Evolutionary conservation across 2,329 filamentous ascomycete genomes (phyloP).

Genomic region (Arthrobotrys conoides): DNA sequence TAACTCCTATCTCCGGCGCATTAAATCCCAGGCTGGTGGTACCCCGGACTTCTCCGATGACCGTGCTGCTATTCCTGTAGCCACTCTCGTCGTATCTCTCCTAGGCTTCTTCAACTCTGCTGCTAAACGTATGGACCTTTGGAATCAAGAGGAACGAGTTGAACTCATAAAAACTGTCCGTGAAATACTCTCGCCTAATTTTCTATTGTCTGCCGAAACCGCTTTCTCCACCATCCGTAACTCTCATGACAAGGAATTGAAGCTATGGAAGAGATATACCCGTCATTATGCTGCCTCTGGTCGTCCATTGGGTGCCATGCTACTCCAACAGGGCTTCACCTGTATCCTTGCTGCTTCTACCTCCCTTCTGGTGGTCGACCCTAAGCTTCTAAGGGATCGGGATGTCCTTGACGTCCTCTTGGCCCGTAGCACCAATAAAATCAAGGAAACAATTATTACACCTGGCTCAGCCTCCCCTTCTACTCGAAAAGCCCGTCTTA

Average conservation of each 20-base stretch:
- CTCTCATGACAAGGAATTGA: slow-evolving; percentile 77
- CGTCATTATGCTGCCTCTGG: slow-evolving; percentile 85
- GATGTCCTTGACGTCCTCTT: slow-evolving; percentile 83
- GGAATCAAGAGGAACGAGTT: slow-evolving; percentile 81
- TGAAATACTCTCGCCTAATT: slow-evolving; percentile 83
- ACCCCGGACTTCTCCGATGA: slow-evolving; percentile 68
- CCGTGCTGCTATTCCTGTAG: slow-evolving; percentile 75
- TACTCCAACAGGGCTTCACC: slow-evolving; percentile 90
- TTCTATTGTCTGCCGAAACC: slow-evolving; percentile 87
- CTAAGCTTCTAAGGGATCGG: slow-evolving; percentile 73
- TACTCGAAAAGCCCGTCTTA: slow-evolving; percentile 64
- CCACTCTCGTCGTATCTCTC: slow-evolving; percentile 86
- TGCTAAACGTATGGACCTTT: slow-evolving; percentile 83
- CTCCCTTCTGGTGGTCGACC: slow-evolving; percentile 78
- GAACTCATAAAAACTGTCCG: slow-evolving; percentile 78
- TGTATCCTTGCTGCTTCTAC: slow-evolving; percentile 84
- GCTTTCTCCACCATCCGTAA: slow-evolving; percentile 92
- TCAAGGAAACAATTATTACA: slow-evolving; percentile 41
- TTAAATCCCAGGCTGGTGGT: slow-evolving; percentile 60
- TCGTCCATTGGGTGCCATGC: slow-evolving; percentile 88
- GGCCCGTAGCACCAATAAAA: slow-evolving; percentile 67
- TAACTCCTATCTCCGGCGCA: slow-evolving; percentile 77
- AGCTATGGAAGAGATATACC: slow-evolving; percentile 82
- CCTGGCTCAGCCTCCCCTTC: slow-evolving; percentile 69
- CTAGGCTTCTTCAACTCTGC: slow-evolving; percentile 90